Evolutionary conservation across 164 flowering plant genomes (phyloP).

Genomic region (Warburgia ugandensis): DNA sequence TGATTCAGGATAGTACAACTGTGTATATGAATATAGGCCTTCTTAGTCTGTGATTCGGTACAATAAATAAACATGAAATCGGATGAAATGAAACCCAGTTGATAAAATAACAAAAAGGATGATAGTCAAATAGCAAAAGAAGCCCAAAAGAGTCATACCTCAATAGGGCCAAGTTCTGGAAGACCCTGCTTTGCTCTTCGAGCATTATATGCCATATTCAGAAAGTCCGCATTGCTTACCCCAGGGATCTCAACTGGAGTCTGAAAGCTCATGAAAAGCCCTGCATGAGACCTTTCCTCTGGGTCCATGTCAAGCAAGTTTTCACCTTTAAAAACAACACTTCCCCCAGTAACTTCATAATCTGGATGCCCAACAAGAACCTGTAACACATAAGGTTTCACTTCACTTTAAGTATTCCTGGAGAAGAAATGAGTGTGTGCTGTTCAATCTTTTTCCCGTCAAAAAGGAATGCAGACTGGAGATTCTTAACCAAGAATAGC

Average conservation of each 20-base stretch:
- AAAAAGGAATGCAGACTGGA: no score
- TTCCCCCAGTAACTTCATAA: conserved; percentile 95
- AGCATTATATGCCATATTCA: conserved; percentile 93
- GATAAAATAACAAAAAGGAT: background rate
- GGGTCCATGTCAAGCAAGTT: conserved; percentile 90
- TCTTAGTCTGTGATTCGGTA: no score
- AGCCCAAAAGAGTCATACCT: conserved; percentile 36
- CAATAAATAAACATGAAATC: no score
- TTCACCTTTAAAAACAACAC: conserved; percentile 74
- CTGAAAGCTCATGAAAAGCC: conserved; percentile 96
- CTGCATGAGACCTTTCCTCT: conserved; percentile 88
- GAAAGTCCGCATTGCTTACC: conserved; percentile 75
- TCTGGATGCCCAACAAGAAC: conserved; percentile 99
- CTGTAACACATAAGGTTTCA: conserved; percentile 22
- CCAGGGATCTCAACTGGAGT: conserved; percentile 93
- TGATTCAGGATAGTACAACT: no score
- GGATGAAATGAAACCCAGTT: no score
- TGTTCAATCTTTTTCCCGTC: no score
- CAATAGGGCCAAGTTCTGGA: conserved; percentile 76
- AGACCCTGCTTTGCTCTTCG: conserved; percentile 63
- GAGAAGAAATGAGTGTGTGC: no score
- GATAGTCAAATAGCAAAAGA: background rate
- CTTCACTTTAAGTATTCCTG: no score
- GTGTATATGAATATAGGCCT: no score
- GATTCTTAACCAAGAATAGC: no score